These are phyloP conservation scores for Boletellus deceptivus DNA, from an alignment of 1,284 basidiomycete genomes.

Conservation along the genomic window DNA sequence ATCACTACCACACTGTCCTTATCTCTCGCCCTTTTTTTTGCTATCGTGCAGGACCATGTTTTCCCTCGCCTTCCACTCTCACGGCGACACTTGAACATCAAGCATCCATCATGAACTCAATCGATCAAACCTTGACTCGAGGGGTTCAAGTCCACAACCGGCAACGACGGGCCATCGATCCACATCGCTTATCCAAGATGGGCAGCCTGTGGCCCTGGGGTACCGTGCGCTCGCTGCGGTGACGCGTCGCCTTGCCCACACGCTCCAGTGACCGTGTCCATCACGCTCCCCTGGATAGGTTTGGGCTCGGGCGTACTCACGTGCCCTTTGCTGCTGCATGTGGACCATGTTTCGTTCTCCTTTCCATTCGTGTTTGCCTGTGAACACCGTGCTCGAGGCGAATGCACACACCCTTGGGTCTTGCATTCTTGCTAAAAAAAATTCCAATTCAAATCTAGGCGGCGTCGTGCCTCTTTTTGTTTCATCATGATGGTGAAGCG, in stretches of 20 bases:
- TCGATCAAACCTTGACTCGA: conserved; percentile 20
- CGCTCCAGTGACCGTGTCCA: background rate
- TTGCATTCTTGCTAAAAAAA: no score
- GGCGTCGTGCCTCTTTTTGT: no score
- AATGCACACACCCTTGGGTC: no score
- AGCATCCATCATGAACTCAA: conserved; percentile 5
- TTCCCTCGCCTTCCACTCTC: conserved; percentile 8
- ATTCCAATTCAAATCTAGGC: no score
- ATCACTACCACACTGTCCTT: conserved; percentile 7
- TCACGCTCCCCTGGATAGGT: no score
- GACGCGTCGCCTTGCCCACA: background rate
- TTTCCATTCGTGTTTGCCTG: no score
- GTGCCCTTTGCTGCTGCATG: background rate
- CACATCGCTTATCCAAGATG: background rate
- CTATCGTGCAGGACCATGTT: conserved; percentile 10
- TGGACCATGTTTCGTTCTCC: background rate
- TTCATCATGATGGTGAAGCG: no score
- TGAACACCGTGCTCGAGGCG: no score
- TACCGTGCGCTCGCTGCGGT: conserved; percentile 1
- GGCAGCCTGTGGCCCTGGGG: conserved; percentile 1
- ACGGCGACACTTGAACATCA: conserved; percentile 9
- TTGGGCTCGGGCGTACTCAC: no score
- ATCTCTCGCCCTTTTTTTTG: conserved; percentile 18
- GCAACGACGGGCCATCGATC: conserved; percentile 13
- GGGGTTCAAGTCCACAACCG: conserved; percentile 4